These are phyloP conservation scores for Cyclospora cayetanensis DNA, from an alignment of 169 alveolate species.

Conservation along the genomic window DNA sequence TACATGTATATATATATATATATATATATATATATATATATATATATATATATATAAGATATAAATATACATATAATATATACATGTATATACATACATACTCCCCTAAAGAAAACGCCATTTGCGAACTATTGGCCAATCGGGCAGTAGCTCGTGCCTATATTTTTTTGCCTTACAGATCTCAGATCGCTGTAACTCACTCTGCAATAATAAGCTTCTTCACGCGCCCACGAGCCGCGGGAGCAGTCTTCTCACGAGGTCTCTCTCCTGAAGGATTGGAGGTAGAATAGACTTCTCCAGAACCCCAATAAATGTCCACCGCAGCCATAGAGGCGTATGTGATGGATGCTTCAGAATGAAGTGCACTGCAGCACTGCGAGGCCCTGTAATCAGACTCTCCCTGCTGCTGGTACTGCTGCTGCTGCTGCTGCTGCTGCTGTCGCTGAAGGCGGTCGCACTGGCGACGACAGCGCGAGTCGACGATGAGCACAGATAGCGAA, in stretches of 20 bases:
- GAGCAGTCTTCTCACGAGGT: neutral
- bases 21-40: too few relatives aligned
- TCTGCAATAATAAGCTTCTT: neutral
- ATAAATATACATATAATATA: too few relatives aligned
- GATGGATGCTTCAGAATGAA: neutral
- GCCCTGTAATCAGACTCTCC: neutral
- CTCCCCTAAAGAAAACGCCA: too few relatives aligned
- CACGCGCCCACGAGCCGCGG: neutral
- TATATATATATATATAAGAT: too few relatives aligned
- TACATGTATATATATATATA: too few relatives aligned
- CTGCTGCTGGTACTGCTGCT: constrained; percentile 5
- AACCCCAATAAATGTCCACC: neutral
- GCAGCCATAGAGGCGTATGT: neutral
- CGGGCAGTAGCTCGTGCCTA: too few relatives aligned
- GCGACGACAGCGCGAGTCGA: constrained; percentile 33
- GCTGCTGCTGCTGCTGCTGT: constrained; percentile 38
- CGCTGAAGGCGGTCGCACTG: neutral
- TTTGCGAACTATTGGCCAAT: too few relatives aligned
- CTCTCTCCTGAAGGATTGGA: neutral
- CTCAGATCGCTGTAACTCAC: neutral
- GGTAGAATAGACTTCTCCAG: neutral
- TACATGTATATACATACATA: too few relatives aligned
- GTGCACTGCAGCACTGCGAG: constrained; percentile 12
- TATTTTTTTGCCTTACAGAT: neutral
- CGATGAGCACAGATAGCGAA: neutral